Evolutionary conservation across 1,284 basidiomycete genomes (phyloP).

Genomic region (Trichosporon inkin): DNA sequence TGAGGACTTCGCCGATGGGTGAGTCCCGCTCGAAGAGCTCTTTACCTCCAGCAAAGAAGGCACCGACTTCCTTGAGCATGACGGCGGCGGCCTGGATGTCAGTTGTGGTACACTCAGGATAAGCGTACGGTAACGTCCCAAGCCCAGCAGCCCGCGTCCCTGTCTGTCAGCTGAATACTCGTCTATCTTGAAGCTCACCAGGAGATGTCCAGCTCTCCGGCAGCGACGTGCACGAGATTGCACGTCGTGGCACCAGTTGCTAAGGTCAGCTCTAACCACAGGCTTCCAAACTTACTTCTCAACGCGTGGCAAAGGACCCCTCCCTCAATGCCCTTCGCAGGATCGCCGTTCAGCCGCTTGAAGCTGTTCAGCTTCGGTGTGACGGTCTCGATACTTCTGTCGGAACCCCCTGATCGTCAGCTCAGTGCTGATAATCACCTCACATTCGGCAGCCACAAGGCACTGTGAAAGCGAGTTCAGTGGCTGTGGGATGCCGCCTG

Average conservation of each 20-base stretch:
- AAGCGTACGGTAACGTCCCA: conserved; percentile 75
- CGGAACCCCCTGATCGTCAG: conserved; percentile 64
- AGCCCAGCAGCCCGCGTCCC: conserved; percentile 54
- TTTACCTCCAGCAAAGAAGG: conserved; percentile 65
- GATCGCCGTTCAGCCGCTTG: conserved; percentile 70
- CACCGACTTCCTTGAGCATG: conserved; percentile 83
- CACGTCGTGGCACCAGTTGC: conserved; percentile 72
- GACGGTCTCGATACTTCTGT: conserved; percentile 62
- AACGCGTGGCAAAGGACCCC: conserved; percentile 84
- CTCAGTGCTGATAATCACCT: conserved; percentile 5
- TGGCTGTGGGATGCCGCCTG: conserved; percentile 67
- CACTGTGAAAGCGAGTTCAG: conserved; percentile 72
- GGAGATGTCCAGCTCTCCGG: conserved; percentile 70
- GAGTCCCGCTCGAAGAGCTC: conserved; percentile 56
- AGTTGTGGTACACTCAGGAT: neutral
- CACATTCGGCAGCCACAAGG: conserved; percentile 75
- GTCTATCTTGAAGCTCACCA: conserved; percentile 54
- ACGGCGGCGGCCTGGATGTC: conserved; percentile 69
- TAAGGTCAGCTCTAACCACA: conserved; percentile 12
- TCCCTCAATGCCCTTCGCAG: conserved; percentile 61
- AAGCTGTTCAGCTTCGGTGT: conserved; percentile 67
- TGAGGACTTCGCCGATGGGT: conserved; percentile 61
- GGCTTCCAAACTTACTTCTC: conserved; percentile 52
- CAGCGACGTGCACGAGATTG: conserved; percentile 74
- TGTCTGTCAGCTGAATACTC: conserved; percentile 28